Conservation (phyloP, 176 grass and related monocot species). For the Triticum dicoccoides region DNA sequence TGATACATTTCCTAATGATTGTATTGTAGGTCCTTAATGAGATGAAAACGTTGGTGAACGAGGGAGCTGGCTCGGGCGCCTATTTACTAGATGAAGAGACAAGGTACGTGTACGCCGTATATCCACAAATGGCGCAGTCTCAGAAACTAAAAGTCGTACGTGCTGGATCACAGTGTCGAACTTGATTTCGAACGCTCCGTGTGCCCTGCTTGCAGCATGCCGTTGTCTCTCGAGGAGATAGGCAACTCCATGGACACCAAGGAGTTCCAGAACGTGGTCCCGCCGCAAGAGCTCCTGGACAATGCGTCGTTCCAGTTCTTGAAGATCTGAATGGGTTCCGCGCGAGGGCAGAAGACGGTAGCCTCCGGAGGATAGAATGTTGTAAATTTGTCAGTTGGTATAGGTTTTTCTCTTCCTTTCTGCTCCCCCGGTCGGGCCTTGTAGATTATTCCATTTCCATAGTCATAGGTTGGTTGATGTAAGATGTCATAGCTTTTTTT, state of each 20-base stretch:
- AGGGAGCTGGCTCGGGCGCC: slow-evolving; percentile 29
- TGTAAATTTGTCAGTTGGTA: slow-evolving; percentile 33
- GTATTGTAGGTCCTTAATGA: slow-evolving; percentile 55
- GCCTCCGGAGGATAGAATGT: background rate
- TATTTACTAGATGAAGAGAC: slow-evolving; percentile 73
- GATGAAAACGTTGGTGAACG: slow-evolving; percentile 48
- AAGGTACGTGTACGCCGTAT: slow-evolving; percentile 27
- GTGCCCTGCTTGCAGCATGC: slow-evolving; percentile 50
- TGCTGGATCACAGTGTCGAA: background rate
- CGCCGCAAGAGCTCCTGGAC: slow-evolving; percentile 63
- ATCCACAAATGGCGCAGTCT: background rate
- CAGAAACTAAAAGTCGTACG: background rate
- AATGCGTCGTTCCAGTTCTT: slow-evolving; percentile 73
- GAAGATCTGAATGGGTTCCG: slow-evolving; percentile 26
- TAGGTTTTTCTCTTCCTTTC: slow-evolving; percentile 27
- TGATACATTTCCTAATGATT: background rate
- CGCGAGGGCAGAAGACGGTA: slow-evolving; percentile 17
- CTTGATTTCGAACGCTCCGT: background rate
- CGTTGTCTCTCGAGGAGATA: slow-evolving; percentile 67
- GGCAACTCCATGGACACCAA: slow-evolving; percentile 67
- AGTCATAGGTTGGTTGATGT: slow-evolving; percentile 13
- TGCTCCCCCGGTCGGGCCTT: slow-evolving; percentile 5
- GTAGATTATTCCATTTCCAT: slow-evolving; percentile 14
- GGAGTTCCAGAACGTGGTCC: slow-evolving; percentile 60
- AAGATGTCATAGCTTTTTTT: background rate